Base-by-base conservation (phyloP, 345 rosid genomes). In the Salix koriyanagi region DNA sequence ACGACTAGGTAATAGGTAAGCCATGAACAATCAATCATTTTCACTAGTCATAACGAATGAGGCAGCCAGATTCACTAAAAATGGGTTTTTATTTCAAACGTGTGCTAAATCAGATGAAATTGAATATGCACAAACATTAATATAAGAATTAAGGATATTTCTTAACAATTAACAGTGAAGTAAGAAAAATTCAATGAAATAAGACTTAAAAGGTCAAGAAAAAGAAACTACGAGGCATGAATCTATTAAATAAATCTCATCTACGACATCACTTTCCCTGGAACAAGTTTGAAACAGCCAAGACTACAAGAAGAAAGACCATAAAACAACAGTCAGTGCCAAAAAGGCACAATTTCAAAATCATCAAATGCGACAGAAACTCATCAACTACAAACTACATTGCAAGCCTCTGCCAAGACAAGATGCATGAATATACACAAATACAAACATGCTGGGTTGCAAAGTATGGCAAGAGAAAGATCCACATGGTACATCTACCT, bases 401-500 rank as follows among this genome's bases (percentile, higher is more conserved):
- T 50, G n/a, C 58, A 18, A 50, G n/a, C 58, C n/a, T 6, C 9
- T 50, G 58, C 58, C 58, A 50, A 18, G 58, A 18, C n/a, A 18
- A 2, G 58, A 18, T 50, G n/a, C n/a, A 52, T 52, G 19, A 16
- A 52, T 18, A 52, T 18, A 52, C 7, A 52, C 58, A 18, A 52
- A 52, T 52, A 52, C 58, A 18, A 52, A 52, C 58, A 52, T 52
- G 23, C 2, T 50, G 56, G 56, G n/a, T 50, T 50, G 56, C 56
- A 50, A 18, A 5, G 21, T 5, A 16, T 6, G 52, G 56, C 56
- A 52, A 52, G 19, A 52, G 3, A 52, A 52, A 52, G n/a, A 52
- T 52, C 58, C 58, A 52, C 21, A 18, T 52, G 23, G 46, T 73
- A 72, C 79, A 79, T 77, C 93, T 91, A 96, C 87, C 96, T 96